Conservation (phyloP, 805 yeast species). For the Ogataea sp. region DNA sequence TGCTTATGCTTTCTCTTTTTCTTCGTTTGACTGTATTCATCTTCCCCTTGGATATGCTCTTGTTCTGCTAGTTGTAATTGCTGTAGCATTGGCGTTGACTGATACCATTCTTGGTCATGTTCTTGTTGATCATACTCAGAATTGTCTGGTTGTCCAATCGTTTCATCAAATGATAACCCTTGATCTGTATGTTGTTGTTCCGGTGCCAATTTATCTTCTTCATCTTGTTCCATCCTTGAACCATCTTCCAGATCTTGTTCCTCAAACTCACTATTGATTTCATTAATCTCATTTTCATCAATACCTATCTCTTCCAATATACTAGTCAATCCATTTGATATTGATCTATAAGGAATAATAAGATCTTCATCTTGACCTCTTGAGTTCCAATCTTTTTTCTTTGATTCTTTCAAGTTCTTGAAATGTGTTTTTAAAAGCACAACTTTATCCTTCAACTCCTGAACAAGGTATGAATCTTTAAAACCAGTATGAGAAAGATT, state of each 20-base stretch:
- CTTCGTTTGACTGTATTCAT: background rate
- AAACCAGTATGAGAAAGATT: background rate
- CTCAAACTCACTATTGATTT: background rate
- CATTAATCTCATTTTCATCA: background rate
- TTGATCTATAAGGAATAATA: background rate
- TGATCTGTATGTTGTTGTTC: background rate
- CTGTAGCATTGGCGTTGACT: too few relatives aligned
- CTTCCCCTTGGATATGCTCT: too few relatives aligned
- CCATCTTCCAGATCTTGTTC: background rate
- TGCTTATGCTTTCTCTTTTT: background rate
- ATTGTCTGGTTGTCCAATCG: too few relatives aligned
- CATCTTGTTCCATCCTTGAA: constrained; percentile 4
- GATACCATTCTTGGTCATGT: too few relatives aligned
- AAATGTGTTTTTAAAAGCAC: background rate
- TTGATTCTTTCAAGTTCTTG: background rate
- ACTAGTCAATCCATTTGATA: background rate
- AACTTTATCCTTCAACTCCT: background rate
- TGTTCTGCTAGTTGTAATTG: too few relatives aligned
- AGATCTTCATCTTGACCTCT: background rate
- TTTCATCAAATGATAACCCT: background rate
- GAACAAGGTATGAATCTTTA: background rate
- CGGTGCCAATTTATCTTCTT: background rate
- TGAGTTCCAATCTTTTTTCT: background rate
- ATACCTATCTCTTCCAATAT: background rate
- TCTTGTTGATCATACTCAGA: background rate